Evolutionary conservation across 129 eudicot species (phyloP).

Genomic region (Helianthus annuus): DNA sequence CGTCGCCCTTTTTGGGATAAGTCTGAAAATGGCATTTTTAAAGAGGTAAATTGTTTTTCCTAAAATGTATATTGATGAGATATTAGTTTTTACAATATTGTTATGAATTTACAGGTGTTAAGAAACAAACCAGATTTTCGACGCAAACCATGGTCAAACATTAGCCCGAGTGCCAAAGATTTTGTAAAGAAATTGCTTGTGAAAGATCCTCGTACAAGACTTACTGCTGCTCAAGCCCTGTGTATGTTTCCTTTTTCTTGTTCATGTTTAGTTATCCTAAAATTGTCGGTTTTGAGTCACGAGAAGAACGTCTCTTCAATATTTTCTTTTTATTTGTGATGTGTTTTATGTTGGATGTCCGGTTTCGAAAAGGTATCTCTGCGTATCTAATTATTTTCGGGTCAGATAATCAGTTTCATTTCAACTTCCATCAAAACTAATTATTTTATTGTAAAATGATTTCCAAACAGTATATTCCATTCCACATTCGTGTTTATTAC

Average conservation of each 20-base stretch:
- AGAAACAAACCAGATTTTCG: conserved; percentile 90
- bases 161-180: conserved; percentile 88
- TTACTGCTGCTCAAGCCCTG: conserved; percentile 97
- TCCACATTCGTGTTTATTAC: not conserved
- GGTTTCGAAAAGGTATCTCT: not conserved
- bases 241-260: conserved; percentile 56
- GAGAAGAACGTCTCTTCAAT: not conserved
- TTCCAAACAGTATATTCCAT: conserved; percentile 3
- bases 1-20: conserved; percentile 99
- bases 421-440: not conserved
- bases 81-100: not conserved
- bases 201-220: conserved; percentile 92
- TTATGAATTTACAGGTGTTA: conserved; percentile 51
- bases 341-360: not conserved
- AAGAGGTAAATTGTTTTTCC: conserved; percentile 50
- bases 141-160: conserved; percentile 93
- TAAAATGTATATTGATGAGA: not conserved
- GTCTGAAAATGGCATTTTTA: conserved; percentile 93
- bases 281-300: not conserved
- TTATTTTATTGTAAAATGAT: not conserved
- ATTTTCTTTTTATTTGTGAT: not conserved
- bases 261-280: not conserved
- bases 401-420: not conserved
- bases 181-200: conserved; percentile 85
- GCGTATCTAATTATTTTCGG: not conserved